Percentiles rank a stretch among this genome's conserved stretches.
Conservation (phyloP, 1,139 yeast genomes). For the Candida sanyaensis region DNA sequence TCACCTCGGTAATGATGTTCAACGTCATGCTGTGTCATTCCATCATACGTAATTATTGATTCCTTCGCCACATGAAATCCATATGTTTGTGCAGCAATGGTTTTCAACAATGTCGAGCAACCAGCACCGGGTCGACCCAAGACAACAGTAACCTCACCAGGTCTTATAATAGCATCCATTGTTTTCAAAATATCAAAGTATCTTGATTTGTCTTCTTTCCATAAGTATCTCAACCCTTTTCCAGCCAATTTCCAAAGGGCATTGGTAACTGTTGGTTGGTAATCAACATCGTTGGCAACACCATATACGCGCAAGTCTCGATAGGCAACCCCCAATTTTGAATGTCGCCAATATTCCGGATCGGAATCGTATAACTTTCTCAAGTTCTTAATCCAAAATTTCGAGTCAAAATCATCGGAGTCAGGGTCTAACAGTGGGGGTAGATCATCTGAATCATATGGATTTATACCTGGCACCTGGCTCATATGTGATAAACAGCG, state of each 20-base stretch:
- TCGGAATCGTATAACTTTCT: slow-evolving; percentile 41
- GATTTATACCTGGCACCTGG: slow-evolving; percentile 51
- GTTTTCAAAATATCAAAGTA: slow-evolving; percentile 33
- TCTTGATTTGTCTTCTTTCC: slow-evolving; percentile 40
- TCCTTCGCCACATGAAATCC: slow-evolving; percentile 55
- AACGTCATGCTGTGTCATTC: slow-evolving; percentile 40
- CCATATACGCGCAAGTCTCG: slow-evolving; percentile 72
- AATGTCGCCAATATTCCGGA: slow-evolving; percentile 52
- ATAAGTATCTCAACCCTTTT: slow-evolving; percentile 20
- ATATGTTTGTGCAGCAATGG: slow-evolving; percentile 36
- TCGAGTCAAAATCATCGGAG: slow-evolving; percentile 19
- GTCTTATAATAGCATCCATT: slow-evolving; percentile 34
- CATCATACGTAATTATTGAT: slow-evolving; percentile 33
- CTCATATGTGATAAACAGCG: slow-evolving; percentile 53
- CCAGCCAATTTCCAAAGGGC: slow-evolving; percentile 28
- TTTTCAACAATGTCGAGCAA: slow-evolving; percentile 34
- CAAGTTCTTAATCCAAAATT: slow-evolving; percentile 74
- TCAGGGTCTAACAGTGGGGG: slow-evolving; percentile 13
- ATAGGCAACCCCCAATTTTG: slow-evolving; percentile 69
- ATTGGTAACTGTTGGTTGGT: slow-evolving; percentile 71
- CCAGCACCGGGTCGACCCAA: slow-evolving; percentile 42
- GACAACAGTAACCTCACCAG: slow-evolving; percentile 38
- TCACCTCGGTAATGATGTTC: slow-evolving; percentile 50
- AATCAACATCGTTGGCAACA: slow-evolving; percentile 75
- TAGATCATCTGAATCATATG: slow-evolving; percentile 21